These are phyloP conservation scores for Epicoccum sorghinum DNA, from an alignment of 2,329 filamentous ascomycete genomes.

Conservation along the genomic window DNA sequence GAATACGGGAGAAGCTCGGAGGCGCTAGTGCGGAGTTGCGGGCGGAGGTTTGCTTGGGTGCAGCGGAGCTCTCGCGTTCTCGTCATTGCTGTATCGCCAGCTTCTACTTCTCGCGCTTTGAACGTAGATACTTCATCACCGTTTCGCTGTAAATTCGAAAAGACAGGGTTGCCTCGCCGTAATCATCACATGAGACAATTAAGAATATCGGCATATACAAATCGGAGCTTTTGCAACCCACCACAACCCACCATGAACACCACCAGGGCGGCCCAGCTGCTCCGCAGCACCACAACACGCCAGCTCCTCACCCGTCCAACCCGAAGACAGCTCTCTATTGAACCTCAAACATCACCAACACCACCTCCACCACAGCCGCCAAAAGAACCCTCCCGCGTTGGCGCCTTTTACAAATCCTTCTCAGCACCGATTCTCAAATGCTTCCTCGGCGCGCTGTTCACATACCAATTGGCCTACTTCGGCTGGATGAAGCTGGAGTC, in stretches of 20 bases:
- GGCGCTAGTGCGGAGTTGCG: slow-evolving; percentile 15
- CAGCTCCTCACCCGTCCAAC: not conserved
- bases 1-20: slow-evolving; percentile 25
- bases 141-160: too few relatives aligned
- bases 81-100: too few relatives aligned
- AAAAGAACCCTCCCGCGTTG: slow-evolving; percentile 22
- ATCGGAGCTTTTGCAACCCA: too few relatives aligned
- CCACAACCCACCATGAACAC: not conserved
- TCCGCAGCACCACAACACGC: slow-evolving; percentile 3
- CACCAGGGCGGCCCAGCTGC: not conserved
- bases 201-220: too few relatives aligned
- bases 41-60: slow-evolving; percentile 29
- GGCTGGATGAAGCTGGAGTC: slow-evolving; percentile 76
- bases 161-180: too few relatives aligned
- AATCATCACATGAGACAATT: too few relatives aligned
- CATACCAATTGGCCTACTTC: slow-evolving; percentile 79
- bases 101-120: not conserved
- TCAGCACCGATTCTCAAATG: slow-evolving; percentile 75
- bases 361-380: slow-evolving; percentile 44
- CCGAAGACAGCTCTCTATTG: slow-evolving; percentile 4
- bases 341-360: slow-evolving; percentile 1
- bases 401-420: slow-evolving; percentile 76
- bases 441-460: slow-evolving; percentile 75
- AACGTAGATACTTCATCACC: too few relatives aligned
- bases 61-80: not conserved